Base-by-base conservation (phyloP, 179 eudicot genomes). In the Corrigiola litoralis region DNA sequence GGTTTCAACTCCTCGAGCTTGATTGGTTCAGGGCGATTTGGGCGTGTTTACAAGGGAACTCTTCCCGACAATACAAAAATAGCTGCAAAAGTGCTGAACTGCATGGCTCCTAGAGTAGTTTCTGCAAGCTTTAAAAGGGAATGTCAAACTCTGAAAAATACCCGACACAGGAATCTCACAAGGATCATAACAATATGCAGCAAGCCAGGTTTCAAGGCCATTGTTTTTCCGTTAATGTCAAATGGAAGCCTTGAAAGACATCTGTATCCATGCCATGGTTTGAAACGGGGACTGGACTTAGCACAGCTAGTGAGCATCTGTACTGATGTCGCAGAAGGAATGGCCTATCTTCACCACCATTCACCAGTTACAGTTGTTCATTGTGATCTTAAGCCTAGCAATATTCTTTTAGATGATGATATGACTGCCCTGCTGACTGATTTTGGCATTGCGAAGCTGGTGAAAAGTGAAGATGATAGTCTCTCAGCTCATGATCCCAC, bases 371-470 rank as follows among this genome's bases (percentile, higher is more conserved):
- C 59, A 67, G 82, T 88, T 6, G 87, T 81, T 37, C 89, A 88
- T 44, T 86, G 95, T 72, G 95, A 88, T 80, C 84, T 88, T 1
- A 90, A 90, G 71, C 97, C 95, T 1, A 90, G 90, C 77, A 90
- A 90, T 63, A 84, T 90, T 75, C 90, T 88, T 25, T 81, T 88
- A 25, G 87, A 88, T 51, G 79, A 88, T 31, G 83, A 84, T 54
- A 80, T 86, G 87, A 82, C 77, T 24, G 95, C 92, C 37, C 53
- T 88, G 45, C 79, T 88, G 1, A 77, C 87, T 5, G 91, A 88
- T 77, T 88, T 88, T 71, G 95, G 95, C 14, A 85, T 88, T 59
- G 70, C 95, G 16, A 79, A 67, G 63, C 72, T 88, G 63, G 81
- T 84, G 11, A 73, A 70, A 72, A 81, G 75, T 6, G 81, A 38